phyloP scores from a whole-genome alignment of 2,329 filamentous ascomycete species.

The Dendrostoma leiphaemia region DNA sequence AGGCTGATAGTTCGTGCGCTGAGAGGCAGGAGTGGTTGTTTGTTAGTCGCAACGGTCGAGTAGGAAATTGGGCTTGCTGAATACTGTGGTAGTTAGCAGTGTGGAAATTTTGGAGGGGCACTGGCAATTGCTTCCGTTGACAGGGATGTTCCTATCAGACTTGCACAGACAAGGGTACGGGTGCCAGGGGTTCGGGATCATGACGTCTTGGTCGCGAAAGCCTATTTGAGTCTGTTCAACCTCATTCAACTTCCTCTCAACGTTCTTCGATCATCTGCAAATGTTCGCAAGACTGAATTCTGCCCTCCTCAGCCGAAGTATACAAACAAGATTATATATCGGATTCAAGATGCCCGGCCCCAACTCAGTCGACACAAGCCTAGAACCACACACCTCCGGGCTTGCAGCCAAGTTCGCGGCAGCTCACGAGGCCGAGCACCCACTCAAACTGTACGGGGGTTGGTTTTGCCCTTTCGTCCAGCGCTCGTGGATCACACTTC shows the following conservation, averaged over 20 bases:
- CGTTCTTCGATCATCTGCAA: neutral
- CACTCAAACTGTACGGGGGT: conserved; percentile 66
- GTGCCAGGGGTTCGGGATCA: neutral
- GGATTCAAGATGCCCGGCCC: conserved; percentile 34
- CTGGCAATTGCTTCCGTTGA: too few species aligned
- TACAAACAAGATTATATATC: neutral
- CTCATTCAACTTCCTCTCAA: neutral
- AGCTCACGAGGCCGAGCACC: conserved; percentile 44
- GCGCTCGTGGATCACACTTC: conserved; percentile 68
- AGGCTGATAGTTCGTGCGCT: too few species aligned
- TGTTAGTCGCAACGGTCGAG: too few species aligned
- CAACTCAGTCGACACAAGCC: conserved; percentile 43
- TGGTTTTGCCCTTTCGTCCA: conserved; percentile 76
- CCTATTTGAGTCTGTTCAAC: too few species aligned
- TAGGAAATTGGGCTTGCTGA: too few species aligned
- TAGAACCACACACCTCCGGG: conserved; percentile 46
- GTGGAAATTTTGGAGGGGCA: neutral
- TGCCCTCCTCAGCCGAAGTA: neutral
- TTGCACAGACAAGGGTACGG: neutral
- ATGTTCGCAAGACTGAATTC: neutral
- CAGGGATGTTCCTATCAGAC: neutral
- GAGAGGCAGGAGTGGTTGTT: too few species aligned
- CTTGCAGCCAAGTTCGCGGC: conserved; percentile 46
- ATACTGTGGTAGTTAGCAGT: too few species aligned
- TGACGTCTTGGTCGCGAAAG: neutral